Conservation (phyloP, 345 rosid genomes). For the Bretschneidera sinensis region DNA sequence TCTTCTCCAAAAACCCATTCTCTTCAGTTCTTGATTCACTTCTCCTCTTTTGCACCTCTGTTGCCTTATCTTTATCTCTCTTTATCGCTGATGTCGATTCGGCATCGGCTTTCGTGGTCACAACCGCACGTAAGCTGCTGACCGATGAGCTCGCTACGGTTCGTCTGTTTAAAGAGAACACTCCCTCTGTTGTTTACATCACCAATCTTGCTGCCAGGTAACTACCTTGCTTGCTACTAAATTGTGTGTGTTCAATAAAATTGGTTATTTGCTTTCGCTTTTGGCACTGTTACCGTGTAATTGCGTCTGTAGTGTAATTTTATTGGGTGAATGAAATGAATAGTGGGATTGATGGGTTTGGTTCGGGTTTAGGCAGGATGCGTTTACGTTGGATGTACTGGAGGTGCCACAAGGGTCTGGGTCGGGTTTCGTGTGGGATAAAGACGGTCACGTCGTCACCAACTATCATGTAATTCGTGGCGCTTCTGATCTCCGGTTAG, state of each 20-base stretch:
- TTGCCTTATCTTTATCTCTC: constrained; percentile 59
- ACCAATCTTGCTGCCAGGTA: constrained; percentile 89
- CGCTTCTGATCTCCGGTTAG: constrained; percentile 93
- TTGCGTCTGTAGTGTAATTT: neutral
- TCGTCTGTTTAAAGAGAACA: constrained; percentile 84
- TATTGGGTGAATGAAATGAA: neutral
- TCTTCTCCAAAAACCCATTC: neutral
- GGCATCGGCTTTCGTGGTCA: constrained; percentile 68
- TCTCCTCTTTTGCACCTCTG: constrained; percentile 58
- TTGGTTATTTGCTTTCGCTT: neutral
- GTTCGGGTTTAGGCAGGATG: constrained; percentile 66
- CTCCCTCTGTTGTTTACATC: constrained; percentile 95
- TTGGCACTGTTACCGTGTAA: neutral
- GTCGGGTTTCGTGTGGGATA: constrained; percentile 95
- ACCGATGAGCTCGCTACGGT: constrained; percentile 89
- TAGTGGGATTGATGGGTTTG: neutral
- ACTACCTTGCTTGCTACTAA: neutral
- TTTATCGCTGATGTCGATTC: constrained; percentile 48
- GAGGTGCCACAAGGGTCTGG: constrained; percentile 99
- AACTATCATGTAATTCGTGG: constrained; percentile 95
- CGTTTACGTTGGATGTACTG: constrained; percentile 83
- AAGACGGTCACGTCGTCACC: constrained; percentile 76
- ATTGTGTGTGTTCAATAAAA: neutral
- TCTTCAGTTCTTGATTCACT: constrained; percentile 40
- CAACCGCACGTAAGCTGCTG: constrained; percentile 65